phyloP scores from a whole-genome alignment of 2,329 filamentous ascomycete genomes.

The Paraphoma chrysanthemicola region DNA sequence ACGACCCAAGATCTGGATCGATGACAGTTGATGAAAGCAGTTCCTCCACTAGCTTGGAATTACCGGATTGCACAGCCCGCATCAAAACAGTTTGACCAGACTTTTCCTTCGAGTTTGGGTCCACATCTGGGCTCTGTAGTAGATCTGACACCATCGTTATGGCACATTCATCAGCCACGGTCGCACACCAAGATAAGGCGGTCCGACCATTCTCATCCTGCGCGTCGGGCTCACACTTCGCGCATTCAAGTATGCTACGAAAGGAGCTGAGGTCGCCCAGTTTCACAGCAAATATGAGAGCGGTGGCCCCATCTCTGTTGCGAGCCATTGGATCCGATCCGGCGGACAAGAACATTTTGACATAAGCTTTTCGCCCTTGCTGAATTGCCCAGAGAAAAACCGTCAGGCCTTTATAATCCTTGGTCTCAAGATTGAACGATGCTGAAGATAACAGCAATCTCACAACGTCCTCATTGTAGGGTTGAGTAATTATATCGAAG shows the following conservation, averaged over 20 bases:
- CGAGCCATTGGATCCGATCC: constrained; percentile 1
- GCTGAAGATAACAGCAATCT: neutral
- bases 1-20: neutral
- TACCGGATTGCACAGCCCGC: constrained; percentile 1
- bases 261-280: neutral
- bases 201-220: neutral
- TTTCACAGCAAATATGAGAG: neutral
- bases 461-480: neutral
- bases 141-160: constrained; percentile 1
- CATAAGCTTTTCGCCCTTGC: constrained; percentile 3
- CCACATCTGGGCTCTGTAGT: neutral
- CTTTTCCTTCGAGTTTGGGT: constrained; percentile 1
- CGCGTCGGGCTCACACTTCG: neutral
- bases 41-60: neutral
- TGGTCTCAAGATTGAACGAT: neutral
- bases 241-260: neutral
- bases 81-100: constrained; percentile 1
- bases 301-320: neutral
- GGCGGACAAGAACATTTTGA: constrained; percentile 1
- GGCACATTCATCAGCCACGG: neutral
- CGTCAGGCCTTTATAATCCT: neutral
- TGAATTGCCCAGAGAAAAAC: neutral
- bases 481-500: neutral
- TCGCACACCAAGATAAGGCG: constrained; percentile 2
- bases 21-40: neutral